Percentiles rank a stretch among this genome's conserved stretches.
phyloP scores from a whole-genome alignment of 2,329 filamentous ascomycete genomes.

The Fusarium ramigenum region DNA sequence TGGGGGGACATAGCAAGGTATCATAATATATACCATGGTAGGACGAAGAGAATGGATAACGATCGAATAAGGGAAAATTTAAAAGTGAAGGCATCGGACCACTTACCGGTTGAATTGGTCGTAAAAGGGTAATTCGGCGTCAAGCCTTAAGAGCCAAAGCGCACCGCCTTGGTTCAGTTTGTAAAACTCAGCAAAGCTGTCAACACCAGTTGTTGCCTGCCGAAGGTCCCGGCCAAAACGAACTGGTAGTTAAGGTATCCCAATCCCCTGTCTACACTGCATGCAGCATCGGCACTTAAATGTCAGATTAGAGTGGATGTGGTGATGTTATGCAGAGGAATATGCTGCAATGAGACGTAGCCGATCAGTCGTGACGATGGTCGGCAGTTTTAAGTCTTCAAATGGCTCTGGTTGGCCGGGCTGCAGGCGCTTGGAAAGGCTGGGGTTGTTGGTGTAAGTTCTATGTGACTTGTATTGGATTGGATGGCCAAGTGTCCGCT shows the following conservation, averaged over 20 bases:
- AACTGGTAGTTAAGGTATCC: slow-evolving; percentile 21
- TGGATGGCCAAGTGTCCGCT: slow-evolving; percentile 23
- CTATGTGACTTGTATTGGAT: slow-evolving; percentile 25
- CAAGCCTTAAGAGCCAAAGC: slow-evolving; percentile 22
- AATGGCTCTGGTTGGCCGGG: slow-evolving; percentile 38
- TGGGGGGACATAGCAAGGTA: slow-evolving; percentile 32
- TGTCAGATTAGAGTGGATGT: slow-evolving; percentile 24
- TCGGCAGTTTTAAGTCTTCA: slow-evolving; percentile 29
- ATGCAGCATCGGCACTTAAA: slow-evolving; percentile 38
- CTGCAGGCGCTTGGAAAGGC: slow-evolving; percentile 30
- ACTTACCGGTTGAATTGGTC: slow-evolving; percentile 36
- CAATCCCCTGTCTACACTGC: slow-evolving; percentile 35
- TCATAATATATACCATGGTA: slow-evolving; percentile 9
- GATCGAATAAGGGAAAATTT: slow-evolving; percentile 2
- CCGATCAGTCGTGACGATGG: slow-evolving; percentile 23
- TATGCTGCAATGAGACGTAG: slow-evolving; percentile 34
- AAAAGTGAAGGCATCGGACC: neutral
- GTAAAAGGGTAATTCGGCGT: slow-evolving; percentile 17
- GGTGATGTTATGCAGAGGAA: slow-evolving; percentile 36
- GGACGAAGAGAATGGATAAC: slow-evolving; percentile 1
- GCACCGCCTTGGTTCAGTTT: slow-evolving; percentile 6
- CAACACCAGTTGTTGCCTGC: slow-evolving; percentile 22
- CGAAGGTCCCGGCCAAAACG: slow-evolving; percentile 29
- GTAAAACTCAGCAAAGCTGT: slow-evolving; percentile 18
- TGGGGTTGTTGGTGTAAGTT: slow-evolving; percentile 18